Evolutionary conservation across 148 eudicot genomes (phyloP), one percentile per base, ranked within the genome.

Genomic region (Diospyros lotus): DNA sequence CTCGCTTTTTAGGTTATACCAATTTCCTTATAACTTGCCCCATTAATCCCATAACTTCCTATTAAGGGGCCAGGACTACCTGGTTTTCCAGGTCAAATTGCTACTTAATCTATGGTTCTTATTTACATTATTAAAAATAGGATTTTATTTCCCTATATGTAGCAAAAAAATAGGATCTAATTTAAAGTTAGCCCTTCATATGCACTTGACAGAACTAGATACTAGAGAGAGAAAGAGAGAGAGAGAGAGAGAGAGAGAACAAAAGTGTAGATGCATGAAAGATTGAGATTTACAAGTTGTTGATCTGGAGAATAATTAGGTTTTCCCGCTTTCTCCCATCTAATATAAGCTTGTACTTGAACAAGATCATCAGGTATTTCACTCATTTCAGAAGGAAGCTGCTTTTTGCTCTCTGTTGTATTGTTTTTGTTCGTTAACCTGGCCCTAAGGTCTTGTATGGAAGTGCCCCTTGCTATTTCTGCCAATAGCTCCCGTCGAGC

Each of bases 321-420:
- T 78, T 89, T 91, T 74, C 93, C 93, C 14, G 88, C 89, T 80
- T 80, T 89, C 79, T 91, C 96, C 96, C 93, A 91, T 65, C 93
- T 77, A 59, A 89, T 76, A 75, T 82, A 91, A 66, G 96, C 83
- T 84, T 91, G 93, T 69, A 81, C 72, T 68, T 86, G 93, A 42
- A 86, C 87, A 64, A 91, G 93, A 74, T 89, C 92, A 48, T 86
- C 89, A 67, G 96, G 90, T 75, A 91, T 79, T 68, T 79, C 54
- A 81, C 76, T 81, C 69, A 80, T 73, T 66, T 74, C 84, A 68
- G 89, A 69, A 80, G 68, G 65, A 43, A 54, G 73, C 42, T 79
- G 72, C 63, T 77, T 81, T 72, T 85, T 85, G 48, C 63, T 77
- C 73, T 82, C 82, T 72, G 68, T 81, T 62, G 69, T 69, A 69